Percentiles rank a stretch among this genome's conserved stretches.
Evolutionary conservation across 257 asterid genomes (phyloP).

Genomic region (Solanum ahanhuiri): DNA sequence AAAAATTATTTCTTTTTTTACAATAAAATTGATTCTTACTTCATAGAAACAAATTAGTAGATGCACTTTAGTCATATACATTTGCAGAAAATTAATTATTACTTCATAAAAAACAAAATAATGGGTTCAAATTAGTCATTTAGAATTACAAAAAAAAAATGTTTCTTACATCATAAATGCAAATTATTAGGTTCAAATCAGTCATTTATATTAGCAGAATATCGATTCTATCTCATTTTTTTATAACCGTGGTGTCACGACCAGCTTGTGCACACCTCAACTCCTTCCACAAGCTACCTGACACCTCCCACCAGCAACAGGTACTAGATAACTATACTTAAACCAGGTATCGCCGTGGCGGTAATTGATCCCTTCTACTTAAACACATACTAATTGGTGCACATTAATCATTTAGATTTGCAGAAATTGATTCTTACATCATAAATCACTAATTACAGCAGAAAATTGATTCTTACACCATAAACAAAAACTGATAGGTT

Average conservation of each 20-base stretch:
- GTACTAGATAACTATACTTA: no score
- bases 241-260: fast-evolving
- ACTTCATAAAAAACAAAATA: neutral
- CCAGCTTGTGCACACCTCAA: neutral
- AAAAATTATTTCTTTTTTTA: neutral
- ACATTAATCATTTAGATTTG: neutral
- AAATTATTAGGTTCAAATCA: neutral
- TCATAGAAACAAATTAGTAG: neutral
- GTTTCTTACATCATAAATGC: neutral
- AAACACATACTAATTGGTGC: neutral
- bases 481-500: neutral
- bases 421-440: neutral
- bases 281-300: neutral
- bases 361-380: neutral
- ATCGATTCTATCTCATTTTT: neutral
- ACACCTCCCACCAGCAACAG: neutral
- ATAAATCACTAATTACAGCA: neutral
- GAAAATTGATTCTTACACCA: neutral
- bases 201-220: neutral
- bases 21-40: neutral
- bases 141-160: neutral
- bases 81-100: neutral
- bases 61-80: no score
- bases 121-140: neutral
- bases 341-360: no score